phyloP scores from a whole-genome alignment of 495 filamentous ascomycete species.

The Neurospora sp. region DNA sequence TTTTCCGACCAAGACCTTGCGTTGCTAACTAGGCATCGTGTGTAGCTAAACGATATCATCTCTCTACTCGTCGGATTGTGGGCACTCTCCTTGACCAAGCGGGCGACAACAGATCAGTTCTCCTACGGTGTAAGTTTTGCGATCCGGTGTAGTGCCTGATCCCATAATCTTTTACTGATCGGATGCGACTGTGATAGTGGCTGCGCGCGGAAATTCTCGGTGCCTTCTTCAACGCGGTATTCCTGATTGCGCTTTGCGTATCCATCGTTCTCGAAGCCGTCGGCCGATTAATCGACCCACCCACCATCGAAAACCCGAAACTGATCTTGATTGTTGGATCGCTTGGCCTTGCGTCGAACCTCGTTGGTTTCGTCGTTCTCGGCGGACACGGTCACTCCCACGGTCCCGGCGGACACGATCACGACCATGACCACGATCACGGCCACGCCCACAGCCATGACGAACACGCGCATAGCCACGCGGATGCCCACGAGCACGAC shows the following conservation, averaged over 20 bases:
- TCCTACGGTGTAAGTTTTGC: conserved; percentile 72
- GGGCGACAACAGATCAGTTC: conserved; percentile 73
- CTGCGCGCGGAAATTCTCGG: conserved; percentile 96
- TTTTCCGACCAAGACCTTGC: not conserved
- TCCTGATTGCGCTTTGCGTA: conserved; percentile 87
- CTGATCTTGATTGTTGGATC: conserved; percentile 83
- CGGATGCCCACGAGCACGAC: conserved; percentile 29
- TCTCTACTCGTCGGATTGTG: conserved; percentile 87
- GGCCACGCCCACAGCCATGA: conserved; percentile 59
- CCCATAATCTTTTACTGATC: not conserved
- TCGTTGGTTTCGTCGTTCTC: conserved; percentile 79
- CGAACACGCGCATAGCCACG: conserved; percentile 56
- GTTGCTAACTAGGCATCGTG: not conserved
- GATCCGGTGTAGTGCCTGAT: not conserved
- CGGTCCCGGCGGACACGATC: conserved; percentile 43
- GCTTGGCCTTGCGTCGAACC: conserved; percentile 77
- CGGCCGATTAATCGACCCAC: conserved; percentile 79
- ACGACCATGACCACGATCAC: conserved; percentile 45
- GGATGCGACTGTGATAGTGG: conserved; percentile 38
- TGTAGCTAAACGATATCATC: conserved; percentile 86
- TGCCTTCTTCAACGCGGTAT: conserved; percentile 91
- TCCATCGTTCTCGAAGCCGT: conserved; percentile 94
- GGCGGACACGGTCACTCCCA: conserved; percentile 91
- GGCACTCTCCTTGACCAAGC: conserved; percentile 82
- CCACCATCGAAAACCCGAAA: conserved; percentile 69